phyloP scores from a whole-genome alignment of 2,329 filamentous ascomycete species.

The Trichoderma lentiforme region DNA sequence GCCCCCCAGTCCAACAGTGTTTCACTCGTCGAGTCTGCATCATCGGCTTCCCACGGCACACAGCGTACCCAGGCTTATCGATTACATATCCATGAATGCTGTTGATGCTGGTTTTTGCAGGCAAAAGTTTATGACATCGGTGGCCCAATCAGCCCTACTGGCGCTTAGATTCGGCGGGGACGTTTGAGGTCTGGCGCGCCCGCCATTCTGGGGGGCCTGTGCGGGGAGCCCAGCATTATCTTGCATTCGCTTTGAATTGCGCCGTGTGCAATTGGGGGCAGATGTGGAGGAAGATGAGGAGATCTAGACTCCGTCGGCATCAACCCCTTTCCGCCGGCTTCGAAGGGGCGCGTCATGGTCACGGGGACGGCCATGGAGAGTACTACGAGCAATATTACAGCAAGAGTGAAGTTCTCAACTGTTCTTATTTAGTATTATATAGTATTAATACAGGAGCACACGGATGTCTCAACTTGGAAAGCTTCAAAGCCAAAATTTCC shows the following conservation, averaged over 20 bases:
- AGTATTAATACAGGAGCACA: neutral
- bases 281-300: neutral
- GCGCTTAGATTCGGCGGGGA: constrained; percentile 17
- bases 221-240: neutral
- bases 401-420: too few species aligned
- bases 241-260: neutral
- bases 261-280: neutral
- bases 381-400: neutral
- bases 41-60: constrained; percentile 21
- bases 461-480: neutral
- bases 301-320: neutral
- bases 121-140: constrained; percentile 8
- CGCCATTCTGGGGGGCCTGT: neutral
- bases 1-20: neutral
- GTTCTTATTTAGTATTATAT: too few species aligned
- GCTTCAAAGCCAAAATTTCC: neutral
- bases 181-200: neutral
- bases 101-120: neutral
- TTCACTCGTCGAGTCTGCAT: neutral
- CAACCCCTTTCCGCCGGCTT: neutral
- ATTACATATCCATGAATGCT: neutral
- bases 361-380: neutral
- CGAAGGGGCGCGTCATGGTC: neutral
- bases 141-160: constrained; percentile 14
- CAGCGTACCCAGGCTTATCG: neutral